These are phyloP conservation scores for Calonectria honghensis DNA, from an alignment of 2,329 filamentous ascomycete genomes.

Conservation along the genomic window DNA sequence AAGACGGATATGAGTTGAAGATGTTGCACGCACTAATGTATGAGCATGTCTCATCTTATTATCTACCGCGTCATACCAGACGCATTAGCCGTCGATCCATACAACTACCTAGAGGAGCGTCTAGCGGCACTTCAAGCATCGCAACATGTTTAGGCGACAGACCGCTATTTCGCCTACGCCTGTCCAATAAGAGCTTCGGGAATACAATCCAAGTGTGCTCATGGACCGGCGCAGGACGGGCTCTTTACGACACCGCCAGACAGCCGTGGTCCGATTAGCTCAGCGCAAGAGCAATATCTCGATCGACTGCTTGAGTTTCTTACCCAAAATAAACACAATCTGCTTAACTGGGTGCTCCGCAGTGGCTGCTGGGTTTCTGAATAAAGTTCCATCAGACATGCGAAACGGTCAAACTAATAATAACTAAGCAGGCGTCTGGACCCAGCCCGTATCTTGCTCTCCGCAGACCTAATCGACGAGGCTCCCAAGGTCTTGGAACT, in stretches of 20 bases:
- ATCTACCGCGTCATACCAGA: background rate
- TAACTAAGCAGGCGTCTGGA: background rate
- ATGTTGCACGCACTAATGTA: background rate
- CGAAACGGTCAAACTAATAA: conserved; percentile 16
- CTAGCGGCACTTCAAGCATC: background rate
- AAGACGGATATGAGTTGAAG: background rate
- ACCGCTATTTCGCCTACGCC: background rate
- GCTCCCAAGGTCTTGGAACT: background rate
- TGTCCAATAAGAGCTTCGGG: background rate
- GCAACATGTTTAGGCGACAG: background rate
- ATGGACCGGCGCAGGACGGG: background rate
- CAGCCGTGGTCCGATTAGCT: background rate
- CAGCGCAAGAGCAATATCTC: no score
- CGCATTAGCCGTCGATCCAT: background rate
- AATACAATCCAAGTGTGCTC: background rate
- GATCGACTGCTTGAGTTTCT: background rate
- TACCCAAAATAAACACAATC: background rate
- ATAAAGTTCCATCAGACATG: conserved; percentile 18
- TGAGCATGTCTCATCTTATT: background rate
- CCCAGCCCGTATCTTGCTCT: background rate
- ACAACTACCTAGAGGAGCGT: background rate
- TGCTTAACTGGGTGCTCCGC: background rate
- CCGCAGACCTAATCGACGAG: background rate
- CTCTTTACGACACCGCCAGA: background rate
- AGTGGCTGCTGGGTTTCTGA: conserved; percentile 3